phyloP scores from a whole-genome alignment of 1,284 basidiomycete species.

The Papiliotrema laurentii region DNA sequence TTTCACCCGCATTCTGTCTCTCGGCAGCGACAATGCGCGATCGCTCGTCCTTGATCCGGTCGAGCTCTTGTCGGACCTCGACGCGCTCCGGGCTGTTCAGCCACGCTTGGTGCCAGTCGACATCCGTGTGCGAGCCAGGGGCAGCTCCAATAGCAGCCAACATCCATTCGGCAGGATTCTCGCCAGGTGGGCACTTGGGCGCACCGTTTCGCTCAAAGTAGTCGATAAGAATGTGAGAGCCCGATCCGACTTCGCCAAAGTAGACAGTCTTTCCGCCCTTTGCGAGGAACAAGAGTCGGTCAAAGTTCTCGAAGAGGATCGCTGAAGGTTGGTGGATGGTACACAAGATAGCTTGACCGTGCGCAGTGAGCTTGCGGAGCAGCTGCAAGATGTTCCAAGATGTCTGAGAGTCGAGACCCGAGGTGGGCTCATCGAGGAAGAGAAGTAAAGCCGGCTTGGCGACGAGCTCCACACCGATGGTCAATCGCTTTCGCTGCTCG shows the following conservation, averaged over 20 bases:
- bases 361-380: conserved; percentile 73
- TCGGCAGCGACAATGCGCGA: conserved; percentile 17
- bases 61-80: conserved; percentile 48
- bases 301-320: conserved; percentile 60
- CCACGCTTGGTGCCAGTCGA: conserved; percentile 75
- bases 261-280: conserved; percentile 55
- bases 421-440: conserved; percentile 70
- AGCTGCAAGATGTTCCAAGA: conserved; percentile 82
- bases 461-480: conserved; percentile 68
- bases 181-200: conserved; percentile 41
- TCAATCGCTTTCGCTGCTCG: conserved; percentile 72
- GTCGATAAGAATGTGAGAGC: conserved; percentile 51
- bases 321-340: conserved; percentile 65
- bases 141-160: conserved; percentile 66
- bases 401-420: conserved; percentile 81
- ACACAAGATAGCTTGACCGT: conserved; percentile 66
- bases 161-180: conserved; percentile 53
- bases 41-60: conserved; percentile 44
- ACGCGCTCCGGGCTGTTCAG: conserved; percentile 50
- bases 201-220: conserved; percentile 55
- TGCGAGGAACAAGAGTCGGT: conserved; percentile 52
- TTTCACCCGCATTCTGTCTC: conserved; percentile 7
- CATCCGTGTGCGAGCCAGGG: conserved; percentile 54
- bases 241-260: conserved; percentile 54
- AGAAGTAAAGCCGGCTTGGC: conserved; percentile 65